Conservation (phyloP, 768 basidiomycete species). For the Suillus ampliporus region DNA sequence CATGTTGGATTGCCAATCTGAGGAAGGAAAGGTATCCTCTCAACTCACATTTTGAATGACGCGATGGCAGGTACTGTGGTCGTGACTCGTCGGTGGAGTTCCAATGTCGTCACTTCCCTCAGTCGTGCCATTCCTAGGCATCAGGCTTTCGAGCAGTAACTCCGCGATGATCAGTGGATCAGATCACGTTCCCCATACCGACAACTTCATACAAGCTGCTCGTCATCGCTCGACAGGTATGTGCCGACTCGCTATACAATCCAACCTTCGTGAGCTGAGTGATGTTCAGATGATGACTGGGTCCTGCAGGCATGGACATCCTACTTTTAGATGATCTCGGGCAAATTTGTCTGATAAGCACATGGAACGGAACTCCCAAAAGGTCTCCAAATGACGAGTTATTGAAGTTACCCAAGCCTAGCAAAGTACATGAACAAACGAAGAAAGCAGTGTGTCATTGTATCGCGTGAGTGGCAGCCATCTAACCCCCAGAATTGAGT, state of each 20-base stretch:
- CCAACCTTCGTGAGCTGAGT: not conserved
- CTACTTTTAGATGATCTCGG: constrained; percentile 1
- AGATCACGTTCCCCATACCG: too few relatives aligned
- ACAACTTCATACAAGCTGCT: not conserved
- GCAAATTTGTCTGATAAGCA: constrained; percentile 13
- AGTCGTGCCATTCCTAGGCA: too few relatives aligned
- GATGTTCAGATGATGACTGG: not conserved
- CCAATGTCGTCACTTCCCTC: not conserved
- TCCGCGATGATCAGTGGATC: too few relatives aligned
- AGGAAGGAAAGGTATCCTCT: constrained; percentile 25
- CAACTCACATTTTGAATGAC: not conserved
- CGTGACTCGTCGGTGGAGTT: too few relatives aligned
- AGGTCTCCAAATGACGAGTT: too few relatives aligned
- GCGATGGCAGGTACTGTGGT: too few relatives aligned
- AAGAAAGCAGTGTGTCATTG: constrained; percentile 23
- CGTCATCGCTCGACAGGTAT: not conserved
- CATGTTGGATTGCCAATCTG: constrained; percentile 25
- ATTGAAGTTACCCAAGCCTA: too few relatives aligned
- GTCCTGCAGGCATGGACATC: too few relatives aligned
- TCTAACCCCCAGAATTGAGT: not conserved
- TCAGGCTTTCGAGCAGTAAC: too few relatives aligned
- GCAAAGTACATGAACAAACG: constrained; percentile 20
- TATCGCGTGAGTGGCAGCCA: constrained; percentile 15
- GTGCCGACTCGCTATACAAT: not conserved
- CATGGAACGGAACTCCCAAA: too few relatives aligned